Evolutionary conservation across 2,329 filamentous ascomycete species (phyloP).

Genomic region (Fusarium sp.): DNA sequence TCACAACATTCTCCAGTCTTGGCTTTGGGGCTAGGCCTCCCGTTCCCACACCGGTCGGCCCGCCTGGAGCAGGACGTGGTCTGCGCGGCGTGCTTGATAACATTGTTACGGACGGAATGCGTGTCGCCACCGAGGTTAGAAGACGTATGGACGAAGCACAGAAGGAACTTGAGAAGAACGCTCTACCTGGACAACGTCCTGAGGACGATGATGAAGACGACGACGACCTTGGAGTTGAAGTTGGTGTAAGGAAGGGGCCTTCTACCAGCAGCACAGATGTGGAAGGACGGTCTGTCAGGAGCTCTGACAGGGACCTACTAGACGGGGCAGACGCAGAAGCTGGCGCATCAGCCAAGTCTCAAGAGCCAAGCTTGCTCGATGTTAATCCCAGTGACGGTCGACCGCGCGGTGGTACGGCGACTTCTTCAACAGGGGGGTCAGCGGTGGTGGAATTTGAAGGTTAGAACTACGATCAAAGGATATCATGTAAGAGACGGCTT

Average conservation of each 20-base stretch:
- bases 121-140: slow-evolving; percentile 91
- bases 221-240: slow-evolving; percentile 62
- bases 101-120: slow-evolving; percentile 97
- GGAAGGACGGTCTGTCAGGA: slow-evolving; percentile 73
- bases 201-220: slow-evolving; percentile 80
- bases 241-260: slow-evolving; percentile 55
- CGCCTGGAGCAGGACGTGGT: slow-evolving; percentile 72
- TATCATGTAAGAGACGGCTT: slow-evolving; percentile 13
- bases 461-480: slow-evolving; percentile 30
- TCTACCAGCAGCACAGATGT: slow-evolving; percentile 63
- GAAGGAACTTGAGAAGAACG: slow-evolving; percentile 87
- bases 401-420: slow-evolving; percentile 45
- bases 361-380: slow-evolving; percentile 54
- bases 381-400: slow-evolving; percentile 47
- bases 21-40: slow-evolving; percentile 63
- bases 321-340: slow-evolving; percentile 81
- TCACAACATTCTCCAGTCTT: slow-evolving; percentile 87
- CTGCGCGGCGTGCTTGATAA: slow-evolving; percentile 94
- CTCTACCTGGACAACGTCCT: slow-evolving; percentile 70
- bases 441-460: slow-evolving; percentile 60
- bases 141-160: slow-evolving; percentile 96
- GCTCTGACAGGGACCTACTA: slow-evolving; percentile 76
- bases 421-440: slow-evolving; percentile 50
- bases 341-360: slow-evolving; percentile 57
- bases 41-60: slow-evolving; percentile 55